These are phyloP conservation scores for Gymnopus androsaceus DNA, from an alignment of 1,284 basidiomycete species.

Conservation along the genomic window DNA sequence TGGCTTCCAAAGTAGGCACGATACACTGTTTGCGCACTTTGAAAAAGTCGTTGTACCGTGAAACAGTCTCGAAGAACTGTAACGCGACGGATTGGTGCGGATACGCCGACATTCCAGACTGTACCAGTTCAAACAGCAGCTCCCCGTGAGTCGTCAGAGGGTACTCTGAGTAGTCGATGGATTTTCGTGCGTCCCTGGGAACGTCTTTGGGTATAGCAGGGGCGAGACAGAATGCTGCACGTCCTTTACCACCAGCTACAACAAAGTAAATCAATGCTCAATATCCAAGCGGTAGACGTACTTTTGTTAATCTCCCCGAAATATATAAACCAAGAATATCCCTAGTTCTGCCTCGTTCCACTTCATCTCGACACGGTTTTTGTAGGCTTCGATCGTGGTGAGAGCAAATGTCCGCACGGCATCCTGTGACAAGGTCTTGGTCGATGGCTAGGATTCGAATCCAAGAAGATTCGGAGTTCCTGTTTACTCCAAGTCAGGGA, in stretches of 20 bases:
- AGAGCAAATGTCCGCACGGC: constrained; percentile 73
- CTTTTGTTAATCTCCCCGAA: constrained; percentile 93
- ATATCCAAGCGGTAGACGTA: constrained; percentile 32
- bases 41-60: constrained; percentile 96
- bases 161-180: constrained; percentile 79
- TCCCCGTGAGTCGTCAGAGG: constrained; percentile 91
- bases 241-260: constrained; percentile 70
- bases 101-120: constrained; percentile 82
- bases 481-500: constrained; percentile 29
- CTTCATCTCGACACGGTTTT: constrained; percentile 60
- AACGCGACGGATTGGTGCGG: constrained; percentile 88
- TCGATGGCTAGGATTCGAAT: constrained; percentile 83
- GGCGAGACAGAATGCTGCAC: constrained; percentile 73
- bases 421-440: constrained; percentile 74
- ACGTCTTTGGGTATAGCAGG: constrained; percentile 63
- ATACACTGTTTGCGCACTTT: constrained; percentile 88
- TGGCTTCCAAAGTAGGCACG: constrained; percentile 83
- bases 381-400: constrained; percentile 71
- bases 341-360: constrained; percentile 97
- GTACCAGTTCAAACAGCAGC: constrained; percentile 82
- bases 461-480: constrained; percentile 83
- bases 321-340: constrained; percentile 87
- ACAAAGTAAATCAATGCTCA: neutral
- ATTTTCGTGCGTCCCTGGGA: constrained; percentile 66
- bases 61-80: constrained; percentile 92